phyloP scores from a whole-genome alignment of 768 basidiomycete genomes.

The Psilocybe azurescens region DNA sequence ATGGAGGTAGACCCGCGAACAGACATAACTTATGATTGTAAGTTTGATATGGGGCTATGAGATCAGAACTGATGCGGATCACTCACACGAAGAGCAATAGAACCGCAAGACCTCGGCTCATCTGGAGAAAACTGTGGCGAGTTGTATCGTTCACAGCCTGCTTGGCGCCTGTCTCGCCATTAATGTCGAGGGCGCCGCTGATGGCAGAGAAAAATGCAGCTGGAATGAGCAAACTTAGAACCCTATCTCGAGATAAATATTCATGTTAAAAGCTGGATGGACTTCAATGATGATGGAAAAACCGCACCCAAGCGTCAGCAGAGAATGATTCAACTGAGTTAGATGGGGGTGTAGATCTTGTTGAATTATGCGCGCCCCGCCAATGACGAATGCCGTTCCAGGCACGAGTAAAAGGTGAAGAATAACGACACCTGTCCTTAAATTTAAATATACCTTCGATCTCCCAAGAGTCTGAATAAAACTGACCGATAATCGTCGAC shows the following conservation, averaged over 20 bases:
- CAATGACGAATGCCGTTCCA: constrained; percentile 72
- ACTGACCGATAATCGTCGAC: constrained; percentile 68
- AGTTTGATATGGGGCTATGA: constrained; percentile 3
- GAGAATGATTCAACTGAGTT: constrained; percentile 69
- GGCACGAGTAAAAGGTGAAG: constrained; percentile 76
- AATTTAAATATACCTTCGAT: not conserved
- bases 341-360: constrained; percentile 72
- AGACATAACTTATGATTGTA: constrained; percentile 53
- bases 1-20: constrained; percentile 71
- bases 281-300: not conserved
- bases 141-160: constrained; percentile 43
- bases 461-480: not conserved
- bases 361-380: constrained; percentile 68
- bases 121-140: constrained; percentile 53
- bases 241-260: constrained; percentile 39
- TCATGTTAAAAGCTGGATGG: not conserved
- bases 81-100: constrained; percentile 65
- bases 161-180: constrained; percentile 13
- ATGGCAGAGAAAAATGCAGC: constrained; percentile 72
- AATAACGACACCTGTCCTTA: constrained; percentile 63
- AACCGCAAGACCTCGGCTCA: constrained; percentile 71
- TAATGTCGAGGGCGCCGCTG: constrained; percentile 25
- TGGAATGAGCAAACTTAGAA: constrained; percentile 66
- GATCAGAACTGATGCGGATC: not conserved
- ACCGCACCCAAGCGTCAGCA: constrained; percentile 71